Conservation (phyloP, 495 filamentous ascomycete species). For the Podospora australis region DNA sequence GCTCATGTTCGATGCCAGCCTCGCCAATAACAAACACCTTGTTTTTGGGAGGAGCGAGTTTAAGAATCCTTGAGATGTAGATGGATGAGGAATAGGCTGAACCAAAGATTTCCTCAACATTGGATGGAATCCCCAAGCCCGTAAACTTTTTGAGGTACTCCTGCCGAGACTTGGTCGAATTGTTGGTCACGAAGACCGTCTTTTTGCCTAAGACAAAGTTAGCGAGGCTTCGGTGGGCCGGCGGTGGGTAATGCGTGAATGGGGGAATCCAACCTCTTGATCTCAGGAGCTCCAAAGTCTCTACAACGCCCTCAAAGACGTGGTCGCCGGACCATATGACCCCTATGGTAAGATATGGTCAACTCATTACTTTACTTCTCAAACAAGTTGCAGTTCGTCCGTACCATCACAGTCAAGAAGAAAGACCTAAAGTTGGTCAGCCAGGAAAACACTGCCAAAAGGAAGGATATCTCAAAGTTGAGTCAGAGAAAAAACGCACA, state of each 20-base stretch:
- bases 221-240: not conserved
- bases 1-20: constrained; percentile 82
- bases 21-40: constrained; percentile 94
- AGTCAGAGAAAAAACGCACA: constrained; percentile 48
- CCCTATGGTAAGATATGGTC: constrained; percentile 53
- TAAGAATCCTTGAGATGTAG: constrained; percentile 90
- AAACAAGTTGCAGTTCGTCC: too few species aligned
- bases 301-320: constrained; percentile 72
- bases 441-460: not conserved
- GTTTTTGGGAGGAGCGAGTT: constrained; percentile 67
- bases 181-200: constrained; percentile 96
- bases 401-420: constrained; percentile 96
- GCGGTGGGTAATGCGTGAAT: not conserved
- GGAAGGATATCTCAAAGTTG: not conserved
- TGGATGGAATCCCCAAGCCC: constrained; percentile 70
- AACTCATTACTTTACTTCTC: too few species aligned
- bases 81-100: constrained; percentile 92
- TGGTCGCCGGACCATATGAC: constrained; percentile 95
- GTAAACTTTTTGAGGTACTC: constrained; percentile 90
- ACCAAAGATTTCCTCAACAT: constrained; percentile 85
- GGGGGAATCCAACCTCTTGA: constrained; percentile 56
- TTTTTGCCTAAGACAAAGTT: constrained; percentile 62
- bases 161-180: constrained; percentile 90
- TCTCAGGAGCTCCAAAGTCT: constrained; percentile 75
- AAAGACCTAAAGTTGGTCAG: constrained; percentile 58